Evolutionary conservation across 2,329 filamentous ascomycete species (phyloP).

Genomic region (Fusarium pseudoanthophilum): DNA sequence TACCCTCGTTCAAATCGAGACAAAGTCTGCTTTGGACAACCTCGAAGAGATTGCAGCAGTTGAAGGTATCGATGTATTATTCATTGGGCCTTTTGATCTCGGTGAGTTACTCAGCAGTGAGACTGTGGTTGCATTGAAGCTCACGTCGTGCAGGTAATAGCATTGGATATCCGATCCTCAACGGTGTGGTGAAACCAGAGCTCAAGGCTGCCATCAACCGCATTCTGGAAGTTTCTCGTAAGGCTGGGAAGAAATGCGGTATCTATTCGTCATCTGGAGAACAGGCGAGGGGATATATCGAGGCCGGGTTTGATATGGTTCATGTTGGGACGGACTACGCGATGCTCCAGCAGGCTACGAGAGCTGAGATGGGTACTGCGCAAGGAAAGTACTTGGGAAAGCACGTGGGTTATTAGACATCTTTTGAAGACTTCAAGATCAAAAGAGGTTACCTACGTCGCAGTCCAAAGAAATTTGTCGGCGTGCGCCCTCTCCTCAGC

Average conservation of each 20-base stretch:
- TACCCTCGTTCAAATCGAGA: conserved; percentile 18
- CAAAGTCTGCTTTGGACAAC: conserved; percentile 1
- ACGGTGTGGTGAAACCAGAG: conserved; percentile 3
- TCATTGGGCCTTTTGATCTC: conserved; percentile 9
- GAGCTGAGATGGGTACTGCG: not conserved
- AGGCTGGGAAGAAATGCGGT: conserved; percentile 13
- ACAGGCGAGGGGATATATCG: not conserved
- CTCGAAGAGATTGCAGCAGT: conserved; percentile 6
- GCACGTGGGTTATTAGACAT: not conserved
- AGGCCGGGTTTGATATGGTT: conserved; percentile 13
- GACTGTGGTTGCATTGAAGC: fast-evolving
- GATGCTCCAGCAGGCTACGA: not conserved
- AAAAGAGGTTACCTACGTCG: fast-evolving
- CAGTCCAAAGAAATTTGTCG: not conserved
- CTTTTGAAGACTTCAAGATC: not conserved
- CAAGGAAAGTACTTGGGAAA: not conserved
- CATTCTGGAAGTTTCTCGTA: not conserved
- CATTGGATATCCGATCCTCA: conserved; percentile 12
- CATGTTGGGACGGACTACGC: conserved; percentile 4
- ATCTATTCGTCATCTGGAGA: conserved; percentile 4
- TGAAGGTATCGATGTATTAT: conserved; percentile 1
- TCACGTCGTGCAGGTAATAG: not conserved
- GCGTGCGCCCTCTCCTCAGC: not conserved
- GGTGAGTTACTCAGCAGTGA: not conserved
- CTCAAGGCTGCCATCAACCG: not conserved